phyloP scores from a whole-genome alignment of 192 early-diverging fungal genomes.

The Kappamyces sp. region DNA sequence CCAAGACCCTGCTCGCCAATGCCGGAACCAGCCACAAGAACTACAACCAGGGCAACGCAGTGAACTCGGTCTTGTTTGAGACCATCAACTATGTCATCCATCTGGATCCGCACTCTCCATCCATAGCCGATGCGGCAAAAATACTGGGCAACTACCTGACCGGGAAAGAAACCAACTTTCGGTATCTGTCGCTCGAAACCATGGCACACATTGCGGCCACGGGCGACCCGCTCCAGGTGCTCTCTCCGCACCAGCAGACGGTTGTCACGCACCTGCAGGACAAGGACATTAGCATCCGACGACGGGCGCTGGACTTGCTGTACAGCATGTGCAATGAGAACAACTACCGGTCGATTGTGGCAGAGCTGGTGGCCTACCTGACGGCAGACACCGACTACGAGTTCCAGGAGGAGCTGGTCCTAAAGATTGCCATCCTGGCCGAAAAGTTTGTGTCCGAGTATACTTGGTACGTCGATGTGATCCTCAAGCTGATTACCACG shows the following conservation, averaged over 20 bases:
- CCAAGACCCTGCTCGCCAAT: constrained; percentile 69
- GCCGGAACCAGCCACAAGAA: constrained; percentile 89
- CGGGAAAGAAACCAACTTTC: constrained; percentile 93
- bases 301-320: constrained; percentile 88
- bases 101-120: constrained; percentile 78
- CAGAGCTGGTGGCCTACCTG: constrained; percentile 88
- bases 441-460: constrained; percentile 98
- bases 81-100: constrained; percentile 95
- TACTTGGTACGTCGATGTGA: constrained; percentile 98
- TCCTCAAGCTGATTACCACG: constrained; percentile 77
- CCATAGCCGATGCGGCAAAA: constrained; percentile 75
- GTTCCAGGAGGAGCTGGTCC: constrained; percentile 94
- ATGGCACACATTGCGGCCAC: constrained; percentile 85
- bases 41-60: constrained; percentile 95
- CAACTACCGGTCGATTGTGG: constrained; percentile 81
- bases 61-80: constrained; percentile 96
- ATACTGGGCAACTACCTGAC: constrained; percentile 87
- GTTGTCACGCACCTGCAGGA: constrained; percentile 90
- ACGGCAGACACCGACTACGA: constrained; percentile 74
- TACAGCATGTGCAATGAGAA: constrained; percentile 94
- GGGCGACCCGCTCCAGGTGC: constrained; percentile 72
- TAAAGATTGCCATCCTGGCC: constrained; percentile 97
- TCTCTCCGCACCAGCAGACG: constrained; percentile 63
- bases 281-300: constrained; percentile 95
- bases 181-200: constrained; percentile 95